These are phyloP conservation scores for Adenanthera pavonina DNA, from an alignment of 306 rosid species.

Conservation along the genomic window DNA sequence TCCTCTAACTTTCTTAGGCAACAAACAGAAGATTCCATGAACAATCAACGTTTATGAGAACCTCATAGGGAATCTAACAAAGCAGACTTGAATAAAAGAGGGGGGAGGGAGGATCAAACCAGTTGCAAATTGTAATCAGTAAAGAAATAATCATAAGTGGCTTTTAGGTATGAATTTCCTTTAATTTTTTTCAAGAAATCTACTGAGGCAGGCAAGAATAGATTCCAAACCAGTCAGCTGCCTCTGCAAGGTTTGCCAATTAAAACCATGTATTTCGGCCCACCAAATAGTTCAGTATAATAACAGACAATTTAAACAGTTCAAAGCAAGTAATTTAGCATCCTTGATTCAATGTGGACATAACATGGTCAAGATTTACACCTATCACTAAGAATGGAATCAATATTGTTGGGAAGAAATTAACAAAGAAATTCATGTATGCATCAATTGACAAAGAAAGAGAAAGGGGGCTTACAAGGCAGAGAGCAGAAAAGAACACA, in stretches of 20 bases:
- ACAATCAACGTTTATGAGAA: constrained; percentile 16
- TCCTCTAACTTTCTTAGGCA: constrained; percentile 1
- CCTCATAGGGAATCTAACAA: not conserved
- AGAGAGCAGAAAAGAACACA: constrained; percentile 71
- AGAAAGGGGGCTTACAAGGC: constrained; percentile 61
- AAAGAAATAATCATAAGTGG: not conserved
- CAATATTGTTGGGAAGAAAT: not conserved
- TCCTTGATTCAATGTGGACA: not conserved
- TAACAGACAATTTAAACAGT: not conserved
- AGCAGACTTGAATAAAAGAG: not conserved
- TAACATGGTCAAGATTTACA: not conserved
- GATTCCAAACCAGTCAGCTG: not conserved
- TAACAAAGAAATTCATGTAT: constrained; percentile 23
- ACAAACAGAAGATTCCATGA: constrained; percentile 8
- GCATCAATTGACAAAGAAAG: constrained; percentile 24
- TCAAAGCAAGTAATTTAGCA: constrained; percentile 4
- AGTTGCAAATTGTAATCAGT: not conserved
- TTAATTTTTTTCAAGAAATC: no score
- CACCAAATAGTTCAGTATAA: constrained; percentile 12
- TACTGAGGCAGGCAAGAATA: not conserved
- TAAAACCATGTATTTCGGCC: not conserved
- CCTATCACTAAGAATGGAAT: constrained; percentile 14
- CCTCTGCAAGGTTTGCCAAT: constrained; percentile 13
- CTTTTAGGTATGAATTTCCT: not conserved
- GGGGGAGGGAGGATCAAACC: not conserved